Percentiles rank a stretch among this genome's conserved stretches.
Conservation (phyloP, 805 yeast species). For the Saccharomycopsis selenospora region DNA sequence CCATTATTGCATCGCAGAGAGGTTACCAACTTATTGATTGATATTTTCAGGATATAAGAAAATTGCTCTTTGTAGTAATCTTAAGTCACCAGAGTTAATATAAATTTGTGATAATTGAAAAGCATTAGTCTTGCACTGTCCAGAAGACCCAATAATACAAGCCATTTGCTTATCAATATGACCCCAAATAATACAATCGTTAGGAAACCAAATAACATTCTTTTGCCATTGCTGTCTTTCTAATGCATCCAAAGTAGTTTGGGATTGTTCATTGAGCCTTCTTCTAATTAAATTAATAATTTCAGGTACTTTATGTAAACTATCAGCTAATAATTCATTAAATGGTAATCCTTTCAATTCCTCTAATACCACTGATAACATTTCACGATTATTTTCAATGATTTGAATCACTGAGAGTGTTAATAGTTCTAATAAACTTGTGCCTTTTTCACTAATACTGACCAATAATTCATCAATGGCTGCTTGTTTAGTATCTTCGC, state of each 20-base stretch:
- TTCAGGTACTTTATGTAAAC: constrained; percentile 48
- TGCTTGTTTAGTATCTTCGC: constrained; percentile 69
- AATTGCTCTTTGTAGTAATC: constrained; percentile 61
- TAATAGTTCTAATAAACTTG: constrained; percentile 58
- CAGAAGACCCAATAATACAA: constrained; percentile 46
- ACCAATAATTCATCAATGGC: constrained; percentile 78
- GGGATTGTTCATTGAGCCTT: constrained; percentile 28
- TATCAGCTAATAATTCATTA: constrained; percentile 38
- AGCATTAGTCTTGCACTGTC: constrained; percentile 44
- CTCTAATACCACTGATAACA: constrained; percentile 53
- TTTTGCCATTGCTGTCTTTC: constrained; percentile 48
- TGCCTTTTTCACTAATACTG: constrained; percentile 55
- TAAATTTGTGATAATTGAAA: constrained; percentile 46
- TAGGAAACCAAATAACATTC: constrained; percentile 68
- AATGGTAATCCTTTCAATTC: constrained; percentile 53
- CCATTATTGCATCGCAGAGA: no score
- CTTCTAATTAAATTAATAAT: constrained; percentile 46
- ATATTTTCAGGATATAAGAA: constrained; percentile 51
- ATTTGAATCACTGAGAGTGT: constrained; percentile 76
- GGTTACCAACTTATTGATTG: no score
- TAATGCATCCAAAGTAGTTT: constrained; percentile 17
- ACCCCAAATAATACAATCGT: constrained; percentile 62
- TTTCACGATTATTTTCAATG: constrained; percentile 48
- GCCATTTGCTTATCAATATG: constrained; percentile 51
- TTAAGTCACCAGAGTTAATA: constrained; percentile 38